A percentile compares a stretch with the other conserved stretches of the same genome.
Conservation (phyloP, 192 early-diverging fungal genomes). For the Mortierella claussenii region DNA sequence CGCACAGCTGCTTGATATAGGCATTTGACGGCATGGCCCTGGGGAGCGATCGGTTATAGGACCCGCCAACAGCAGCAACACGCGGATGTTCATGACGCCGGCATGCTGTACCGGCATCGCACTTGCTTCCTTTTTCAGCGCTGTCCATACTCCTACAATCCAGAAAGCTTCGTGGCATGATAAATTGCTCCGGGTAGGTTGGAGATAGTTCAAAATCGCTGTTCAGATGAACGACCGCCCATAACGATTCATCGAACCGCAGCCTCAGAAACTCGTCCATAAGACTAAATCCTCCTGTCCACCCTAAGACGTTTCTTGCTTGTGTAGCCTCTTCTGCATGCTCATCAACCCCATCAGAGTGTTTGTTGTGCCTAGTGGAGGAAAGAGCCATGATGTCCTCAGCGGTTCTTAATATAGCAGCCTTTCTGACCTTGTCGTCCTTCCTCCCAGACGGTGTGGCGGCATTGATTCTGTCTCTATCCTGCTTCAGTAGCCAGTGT, state of each 20-base stretch:
- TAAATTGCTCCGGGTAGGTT: slow-evolving; percentile 54
- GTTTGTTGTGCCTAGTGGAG: neutral
- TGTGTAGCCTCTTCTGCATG: too few relatives aligned
- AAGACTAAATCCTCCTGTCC: slow-evolving; percentile 52
- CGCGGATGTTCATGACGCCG: too few relatives aligned
- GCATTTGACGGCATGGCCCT: neutral
- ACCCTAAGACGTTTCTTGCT: slow-evolving; percentile 34
- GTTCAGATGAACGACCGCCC: slow-evolving; percentile 49
- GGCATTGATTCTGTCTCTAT: neutral
- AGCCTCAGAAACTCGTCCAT: slow-evolving; percentile 48
- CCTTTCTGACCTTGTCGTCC: neutral
- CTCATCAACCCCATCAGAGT: neutral
- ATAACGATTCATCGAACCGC: slow-evolving; percentile 29
- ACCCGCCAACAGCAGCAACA: too few relatives aligned
- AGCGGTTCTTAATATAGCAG: slow-evolving; percentile 19
- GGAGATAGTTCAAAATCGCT: slow-evolving; percentile 47
- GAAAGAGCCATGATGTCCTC: slow-evolving; percentile 28
- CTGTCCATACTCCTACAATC: neutral
- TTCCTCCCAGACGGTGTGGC: neutral
- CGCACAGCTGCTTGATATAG: slow-evolving; percentile 35
- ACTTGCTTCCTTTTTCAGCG: too few relatives aligned
- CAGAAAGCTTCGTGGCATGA: slow-evolving; percentile 45
- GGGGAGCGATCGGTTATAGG: too few relatives aligned
- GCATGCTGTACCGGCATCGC: too few relatives aligned
- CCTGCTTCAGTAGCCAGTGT: neutral